These are phyloP conservation scores for Epichloe amarillans DNA, from an alignment of 2,329 filamentous ascomycete species.

Conservation along the genomic window DNA sequence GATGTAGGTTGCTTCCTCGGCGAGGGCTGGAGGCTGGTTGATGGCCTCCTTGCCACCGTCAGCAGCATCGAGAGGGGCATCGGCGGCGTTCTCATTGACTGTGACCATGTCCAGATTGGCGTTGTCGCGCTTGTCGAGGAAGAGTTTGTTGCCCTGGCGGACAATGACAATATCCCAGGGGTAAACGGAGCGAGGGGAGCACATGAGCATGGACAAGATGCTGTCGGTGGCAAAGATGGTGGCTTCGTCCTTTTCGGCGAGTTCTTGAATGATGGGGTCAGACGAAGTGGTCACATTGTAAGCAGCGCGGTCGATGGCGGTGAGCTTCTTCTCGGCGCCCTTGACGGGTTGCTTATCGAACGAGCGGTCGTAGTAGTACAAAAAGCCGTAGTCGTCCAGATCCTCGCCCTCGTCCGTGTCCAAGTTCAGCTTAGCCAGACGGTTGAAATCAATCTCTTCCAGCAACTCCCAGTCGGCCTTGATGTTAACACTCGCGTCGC, in stretches of 20 bases:
- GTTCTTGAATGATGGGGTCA: constrained; percentile 92
- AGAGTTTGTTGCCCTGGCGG: constrained; percentile 90
- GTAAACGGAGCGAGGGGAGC: constrained; percentile 89
- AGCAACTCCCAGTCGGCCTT: constrained; percentile 90
- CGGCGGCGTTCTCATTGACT: constrained; percentile 96
- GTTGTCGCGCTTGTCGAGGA: constrained; percentile 95
- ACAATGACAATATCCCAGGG: constrained; percentile 96
- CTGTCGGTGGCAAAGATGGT: constrained; percentile 95
- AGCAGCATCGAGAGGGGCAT: constrained; percentile 80
- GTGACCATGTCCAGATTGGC: constrained; percentile 93
- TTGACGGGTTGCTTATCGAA: constrained; percentile 92
- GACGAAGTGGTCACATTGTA: constrained; percentile 97
- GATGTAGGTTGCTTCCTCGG: constrained; percentile 97
- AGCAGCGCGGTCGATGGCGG: constrained; percentile 79
- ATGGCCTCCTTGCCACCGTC: constrained; percentile 89
- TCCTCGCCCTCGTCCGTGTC: constrained; percentile 93
- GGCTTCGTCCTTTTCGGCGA: constrained; percentile 89
- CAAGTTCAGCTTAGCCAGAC: constrained; percentile 87
- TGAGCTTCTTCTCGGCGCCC: constrained; percentile 74
- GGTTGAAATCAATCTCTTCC: constrained; percentile 97
- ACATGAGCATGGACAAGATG: constrained; percentile 99
- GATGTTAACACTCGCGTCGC: constrained; percentile 91
- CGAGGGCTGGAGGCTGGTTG: constrained; percentile 86
- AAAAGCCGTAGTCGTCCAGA: constrained; percentile 87
- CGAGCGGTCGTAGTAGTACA: constrained; percentile 94